These are phyloP conservation scores for Neopestalotiopsis sp. DNA, from an alignment of 2,329 filamentous ascomycete species.

Conservation along the genomic window DNA sequence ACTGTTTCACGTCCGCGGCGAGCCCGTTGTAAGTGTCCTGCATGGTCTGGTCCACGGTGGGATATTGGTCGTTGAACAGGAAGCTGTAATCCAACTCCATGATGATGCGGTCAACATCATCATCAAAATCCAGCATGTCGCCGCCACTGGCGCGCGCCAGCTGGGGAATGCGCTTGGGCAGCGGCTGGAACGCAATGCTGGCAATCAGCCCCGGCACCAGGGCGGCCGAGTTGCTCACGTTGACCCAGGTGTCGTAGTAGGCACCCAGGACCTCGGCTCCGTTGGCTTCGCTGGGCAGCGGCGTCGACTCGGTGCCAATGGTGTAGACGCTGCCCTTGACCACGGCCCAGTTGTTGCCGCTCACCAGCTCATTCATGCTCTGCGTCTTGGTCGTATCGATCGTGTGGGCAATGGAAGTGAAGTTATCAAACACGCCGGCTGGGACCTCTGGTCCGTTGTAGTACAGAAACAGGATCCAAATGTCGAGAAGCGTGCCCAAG, in stretches of 20 bases:
- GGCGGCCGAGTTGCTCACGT: slow-evolving; percentile 32
- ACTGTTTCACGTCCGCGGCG: slow-evolving; percentile 33
- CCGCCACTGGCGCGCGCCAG: slow-evolving; percentile 38
- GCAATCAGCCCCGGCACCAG: slow-evolving; percentile 35
- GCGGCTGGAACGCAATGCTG: slow-evolving; percentile 44
- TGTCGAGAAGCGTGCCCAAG: slow-evolving; percentile 48
- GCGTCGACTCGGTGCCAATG: slow-evolving; percentile 45
- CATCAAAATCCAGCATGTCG: slow-evolving; percentile 47
- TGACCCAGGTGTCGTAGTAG: slow-evolving; percentile 40
- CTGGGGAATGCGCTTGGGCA: slow-evolving; percentile 42
- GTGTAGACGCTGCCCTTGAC: slow-evolving; percentile 41
- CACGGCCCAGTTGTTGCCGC: slow-evolving; percentile 47
- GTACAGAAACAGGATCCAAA: slow-evolving; percentile 67
- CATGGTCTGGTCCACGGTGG: slow-evolving; percentile 41
- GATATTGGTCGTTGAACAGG: slow-evolving; percentile 33
- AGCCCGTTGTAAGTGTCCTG: slow-evolving; percentile 42
- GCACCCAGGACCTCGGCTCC: slow-evolving; percentile 36
- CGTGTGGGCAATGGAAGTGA: slow-evolving; percentile 51
- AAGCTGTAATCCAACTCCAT: slow-evolving; percentile 51
- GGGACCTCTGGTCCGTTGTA: slow-evolving; percentile 64
- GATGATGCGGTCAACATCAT: slow-evolving; percentile 45
- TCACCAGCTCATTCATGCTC: slow-evolving; percentile 52
- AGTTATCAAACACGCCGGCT: slow-evolving; percentile 59
- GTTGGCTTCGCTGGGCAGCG: slow-evolving; percentile 35
- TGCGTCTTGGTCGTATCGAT: slow-evolving; percentile 53